phyloP scores from a whole-genome alignment of 495 filamentous ascomycete genomes.

The Usnea hakonensis region DNA sequence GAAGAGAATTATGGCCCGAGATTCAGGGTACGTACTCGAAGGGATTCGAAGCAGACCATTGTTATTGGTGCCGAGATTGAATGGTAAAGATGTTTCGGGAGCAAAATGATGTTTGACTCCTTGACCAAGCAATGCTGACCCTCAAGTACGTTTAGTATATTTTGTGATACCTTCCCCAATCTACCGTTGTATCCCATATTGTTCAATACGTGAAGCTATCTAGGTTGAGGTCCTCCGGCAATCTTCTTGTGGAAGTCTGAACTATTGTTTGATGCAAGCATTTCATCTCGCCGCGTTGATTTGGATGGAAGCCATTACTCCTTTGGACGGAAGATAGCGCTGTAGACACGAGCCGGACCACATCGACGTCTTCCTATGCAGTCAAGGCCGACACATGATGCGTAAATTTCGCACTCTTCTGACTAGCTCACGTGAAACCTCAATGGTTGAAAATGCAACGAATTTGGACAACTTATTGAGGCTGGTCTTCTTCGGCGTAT shows the following conservation, averaged over 20 bases:
- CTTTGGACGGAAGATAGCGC: neutral
- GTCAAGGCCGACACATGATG: neutral
- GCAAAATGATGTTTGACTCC: neutral
- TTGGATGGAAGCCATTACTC: neutral
- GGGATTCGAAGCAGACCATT: neutral
- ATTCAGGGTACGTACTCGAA: conserved; percentile 31
- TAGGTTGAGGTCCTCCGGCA: neutral
- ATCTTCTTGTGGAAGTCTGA: neutral
- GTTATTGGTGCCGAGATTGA: neutral
- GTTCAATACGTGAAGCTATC: neutral
- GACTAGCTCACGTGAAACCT: neutral
- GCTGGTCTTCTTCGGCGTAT: neutral
- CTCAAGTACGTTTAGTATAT: neutral
- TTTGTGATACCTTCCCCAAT: neutral
- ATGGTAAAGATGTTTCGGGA: neutral
- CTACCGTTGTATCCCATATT: neutral
- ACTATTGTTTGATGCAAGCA: neutral
- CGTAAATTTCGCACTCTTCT: neutral
- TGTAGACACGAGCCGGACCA: neutral
- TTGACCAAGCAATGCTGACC: neutral
- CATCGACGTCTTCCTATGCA: neutral
- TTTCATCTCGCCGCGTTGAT: neutral
- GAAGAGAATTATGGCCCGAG: conserved; percentile 47
- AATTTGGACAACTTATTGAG: neutral
- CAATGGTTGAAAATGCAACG: neutral